These are phyloP conservation scores for Tylopilus vinaceipallidus DNA, from an alignment of 768 basidiomycete species.

Conservation along the genomic window DNA sequence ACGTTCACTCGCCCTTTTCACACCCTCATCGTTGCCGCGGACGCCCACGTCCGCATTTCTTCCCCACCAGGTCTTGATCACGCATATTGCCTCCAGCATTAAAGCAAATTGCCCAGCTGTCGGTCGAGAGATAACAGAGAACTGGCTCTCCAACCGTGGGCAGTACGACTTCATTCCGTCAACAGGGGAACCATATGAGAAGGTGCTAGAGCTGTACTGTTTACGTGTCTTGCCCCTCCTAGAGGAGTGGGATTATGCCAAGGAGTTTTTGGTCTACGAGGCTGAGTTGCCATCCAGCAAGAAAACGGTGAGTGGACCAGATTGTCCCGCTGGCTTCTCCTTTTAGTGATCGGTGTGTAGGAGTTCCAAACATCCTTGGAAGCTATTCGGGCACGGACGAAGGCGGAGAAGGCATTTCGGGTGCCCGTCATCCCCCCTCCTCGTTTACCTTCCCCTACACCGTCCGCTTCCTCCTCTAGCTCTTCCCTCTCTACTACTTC, in stretches of 20 bases:
- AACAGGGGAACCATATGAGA: constrained; percentile 60
- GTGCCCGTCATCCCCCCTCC: constrained; percentile 25
- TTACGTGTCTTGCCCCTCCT: constrained; percentile 69
- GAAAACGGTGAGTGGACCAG: constrained; percentile 47
- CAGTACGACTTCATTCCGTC: constrained; percentile 32
- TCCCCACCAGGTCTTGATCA: constrained; percentile 67
- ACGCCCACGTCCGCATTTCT: constrained; percentile 53
- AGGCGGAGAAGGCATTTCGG: constrained; percentile 24
- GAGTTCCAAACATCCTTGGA: constrained; percentile 34
- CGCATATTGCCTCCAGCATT: constrained; percentile 67
- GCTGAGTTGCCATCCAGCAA: constrained; percentile 51
- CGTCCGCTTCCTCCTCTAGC: constrained; percentile 56
- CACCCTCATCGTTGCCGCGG: constrained; percentile 42
- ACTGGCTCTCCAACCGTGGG: constrained; percentile 69
- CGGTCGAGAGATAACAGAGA: constrained; percentile 67
- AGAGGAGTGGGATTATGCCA: constrained; percentile 78
- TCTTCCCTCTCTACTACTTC: constrained; percentile 73
- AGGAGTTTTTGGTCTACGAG: constrained; percentile 74
- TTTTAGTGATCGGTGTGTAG: constrained; percentile 13
- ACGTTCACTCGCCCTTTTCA: constrained; percentile 69
- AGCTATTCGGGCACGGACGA: constrained; percentile 20
- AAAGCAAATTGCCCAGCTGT: constrained; percentile 61
- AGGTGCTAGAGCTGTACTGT: constrained; percentile 74
- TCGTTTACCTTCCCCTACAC: constrained; percentile 45
- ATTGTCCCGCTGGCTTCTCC: not conserved